Evolutionary conservation across 1,284 basidiomycete genomes (phyloP).

Genomic region (Anthracocystis walkeri): DNA sequence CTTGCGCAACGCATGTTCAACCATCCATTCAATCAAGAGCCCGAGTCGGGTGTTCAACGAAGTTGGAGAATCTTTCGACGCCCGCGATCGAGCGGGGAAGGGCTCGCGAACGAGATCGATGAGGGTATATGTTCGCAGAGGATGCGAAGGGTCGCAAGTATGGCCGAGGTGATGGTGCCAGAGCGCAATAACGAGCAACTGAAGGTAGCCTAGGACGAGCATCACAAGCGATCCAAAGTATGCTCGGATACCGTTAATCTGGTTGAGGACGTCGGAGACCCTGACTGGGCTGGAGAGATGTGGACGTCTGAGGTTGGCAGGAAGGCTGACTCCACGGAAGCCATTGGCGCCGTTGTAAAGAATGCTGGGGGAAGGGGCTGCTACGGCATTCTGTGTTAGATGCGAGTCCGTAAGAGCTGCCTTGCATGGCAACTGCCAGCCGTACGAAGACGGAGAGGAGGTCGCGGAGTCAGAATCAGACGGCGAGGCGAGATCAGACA

Average conservation of each 20-base stretch:
- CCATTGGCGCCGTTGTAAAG: constrained; percentile 62
- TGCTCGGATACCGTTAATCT: constrained; percentile 1
- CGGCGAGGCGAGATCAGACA: not conserved
- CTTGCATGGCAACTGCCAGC: not conserved
- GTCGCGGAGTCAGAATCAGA: not conserved
- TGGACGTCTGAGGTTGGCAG: constrained; percentile 16
- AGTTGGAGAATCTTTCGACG: not conserved
- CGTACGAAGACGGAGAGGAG: not conserved
- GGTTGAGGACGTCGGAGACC: constrained; percentile 14
- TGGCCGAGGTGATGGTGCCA: constrained; percentile 54
- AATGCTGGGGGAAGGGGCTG: constrained; percentile 31
- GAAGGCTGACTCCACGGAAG: constrained; percentile 47
- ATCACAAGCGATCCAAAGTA: constrained; percentile 33
- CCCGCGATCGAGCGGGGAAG: constrained; percentile 15
- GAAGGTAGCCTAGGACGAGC: constrained; percentile 58
- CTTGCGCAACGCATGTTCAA: constrained; percentile 18
- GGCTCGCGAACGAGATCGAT: constrained; percentile 22
- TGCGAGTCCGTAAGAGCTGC: too few species aligned
- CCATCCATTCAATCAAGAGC: constrained; percentile 11
- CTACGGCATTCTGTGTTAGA: not conserved
- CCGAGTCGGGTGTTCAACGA: not conserved
- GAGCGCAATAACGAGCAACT: constrained; percentile 52
- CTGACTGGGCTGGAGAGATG: constrained; percentile 2
- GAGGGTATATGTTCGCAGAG: constrained; percentile 39
- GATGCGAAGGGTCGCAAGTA: constrained; percentile 50